A percentile compares a stretch with the other conserved stretches of the same genome.
phyloP scores from a whole-genome alignment of 1,284 basidiomycete genomes.

The Malassezia japonica region DNA sequence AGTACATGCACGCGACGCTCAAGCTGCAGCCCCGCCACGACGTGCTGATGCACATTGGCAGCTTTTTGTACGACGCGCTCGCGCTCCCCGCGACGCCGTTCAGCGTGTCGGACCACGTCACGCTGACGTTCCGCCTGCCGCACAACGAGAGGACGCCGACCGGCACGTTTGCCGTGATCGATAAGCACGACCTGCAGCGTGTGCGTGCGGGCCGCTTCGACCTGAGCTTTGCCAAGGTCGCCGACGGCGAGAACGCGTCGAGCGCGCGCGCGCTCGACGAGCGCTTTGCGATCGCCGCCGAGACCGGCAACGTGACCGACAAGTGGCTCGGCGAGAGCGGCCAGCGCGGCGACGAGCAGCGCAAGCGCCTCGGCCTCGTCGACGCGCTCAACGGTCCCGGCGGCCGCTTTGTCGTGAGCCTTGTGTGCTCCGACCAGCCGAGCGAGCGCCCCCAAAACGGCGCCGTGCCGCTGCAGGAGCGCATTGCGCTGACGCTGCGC shows the following conservation, averaged over 20 bases:
- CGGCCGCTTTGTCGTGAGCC: slow-evolving; percentile 30
- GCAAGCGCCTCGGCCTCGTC: slow-evolving; percentile 30
- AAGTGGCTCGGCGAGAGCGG: slow-evolving; percentile 38
- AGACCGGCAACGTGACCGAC: slow-evolving; percentile 39
- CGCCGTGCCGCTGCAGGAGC: slow-evolving; percentile 21
- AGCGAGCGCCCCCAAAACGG: slow-evolving; percentile 20
- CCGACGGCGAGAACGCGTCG: slow-evolving; percentile 25
- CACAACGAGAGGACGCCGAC: slow-evolving; percentile 22
- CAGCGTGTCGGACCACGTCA: slow-evolving; percentile 26
- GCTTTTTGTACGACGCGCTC: slow-evolving; percentile 26
- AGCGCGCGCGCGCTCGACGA: slow-evolving; percentile 28
- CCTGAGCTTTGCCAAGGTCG: slow-evolving; percentile 37
- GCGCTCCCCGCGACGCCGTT: slow-evolving; percentile 22
- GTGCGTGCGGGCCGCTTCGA: slow-evolving; percentile 37
- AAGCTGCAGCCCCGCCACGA: slow-evolving; percentile 35
- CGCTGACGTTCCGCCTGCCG: slow-evolving; percentile 35
- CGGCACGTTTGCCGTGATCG: slow-evolving; percentile 40
- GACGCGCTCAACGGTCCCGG: slow-evolving; percentile 26
- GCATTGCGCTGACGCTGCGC: slow-evolving; percentile 32
- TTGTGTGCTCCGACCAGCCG: slow-evolving; percentile 42
- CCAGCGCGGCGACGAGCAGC: slow-evolving; percentile 32
- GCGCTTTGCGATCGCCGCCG: slow-evolving; percentile 40
- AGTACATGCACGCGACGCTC: slow-evolving; percentile 31
- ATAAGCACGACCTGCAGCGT: slow-evolving; percentile 31
- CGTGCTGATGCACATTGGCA: slow-evolving; percentile 19